Conservation (phyloP, 768 basidiomycete genomes). For the Auricularia auricula-judae region DNA sequence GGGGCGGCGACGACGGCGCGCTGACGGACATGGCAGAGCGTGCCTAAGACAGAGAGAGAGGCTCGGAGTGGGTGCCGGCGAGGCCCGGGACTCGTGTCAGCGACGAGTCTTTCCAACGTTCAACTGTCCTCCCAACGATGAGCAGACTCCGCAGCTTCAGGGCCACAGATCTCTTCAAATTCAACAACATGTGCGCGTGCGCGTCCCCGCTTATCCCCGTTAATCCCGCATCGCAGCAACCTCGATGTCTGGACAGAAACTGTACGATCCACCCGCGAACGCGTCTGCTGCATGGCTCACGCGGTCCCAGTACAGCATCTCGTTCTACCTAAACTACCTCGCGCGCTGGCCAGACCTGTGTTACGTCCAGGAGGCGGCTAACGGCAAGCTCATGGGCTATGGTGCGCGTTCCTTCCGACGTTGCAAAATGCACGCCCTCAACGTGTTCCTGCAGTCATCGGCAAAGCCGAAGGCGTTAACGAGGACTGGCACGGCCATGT, state of each 20-base stretch:
- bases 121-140: slow-evolving; percentile 35
- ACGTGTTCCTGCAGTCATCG: slow-evolving; percentile 53
- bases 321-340: slow-evolving; percentile 83
- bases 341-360: slow-evolving; percentile 89
- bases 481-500: slow-evolving; percentile 89
- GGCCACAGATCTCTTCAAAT: slow-evolving; percentile 83
- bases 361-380: slow-evolving; percentile 70
- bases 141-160: slow-evolving; percentile 78
- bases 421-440: not conserved
- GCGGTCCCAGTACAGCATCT: slow-evolving; percentile 60
- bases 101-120: too few relatives aligned
- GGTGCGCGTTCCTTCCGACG: slow-evolving; percentile 35
- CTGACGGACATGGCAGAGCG: not conserved
- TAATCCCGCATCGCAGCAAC: slow-evolving; percentile 43
- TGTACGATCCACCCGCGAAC: slow-evolving; percentile 31
- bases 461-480: slow-evolving; percentile 76
- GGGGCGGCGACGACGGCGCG: not conserved
- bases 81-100: too few relatives aligned
- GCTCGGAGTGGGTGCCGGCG: too few relatives aligned
- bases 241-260: slow-evolving; percentile 97
- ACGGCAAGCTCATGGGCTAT: slow-evolving; percentile 84
- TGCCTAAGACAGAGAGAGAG: not conserved
- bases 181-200: slow-evolving; percentile 70
- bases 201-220: not conserved
- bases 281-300: not conserved